Percentiles rank a stretch among this genome's conserved stretches.
Conservation (phyloP, 495 filamentous ascomycete species). For the Paragyromitra xinjiangensis region DNA sequence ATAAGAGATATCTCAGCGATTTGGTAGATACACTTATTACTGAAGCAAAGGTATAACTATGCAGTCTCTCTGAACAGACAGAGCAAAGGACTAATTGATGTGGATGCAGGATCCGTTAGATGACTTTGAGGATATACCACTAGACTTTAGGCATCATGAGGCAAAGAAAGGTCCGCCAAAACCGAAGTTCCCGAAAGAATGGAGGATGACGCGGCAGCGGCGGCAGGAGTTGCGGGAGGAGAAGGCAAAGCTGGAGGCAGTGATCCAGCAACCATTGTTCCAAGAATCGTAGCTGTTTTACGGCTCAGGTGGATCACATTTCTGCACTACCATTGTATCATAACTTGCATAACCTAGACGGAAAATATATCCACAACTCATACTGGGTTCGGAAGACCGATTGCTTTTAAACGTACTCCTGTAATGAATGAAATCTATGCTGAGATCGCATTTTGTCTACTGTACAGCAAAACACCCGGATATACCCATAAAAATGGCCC, state of each 20-base stretch:
- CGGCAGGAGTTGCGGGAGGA: constrained; percentile 69
- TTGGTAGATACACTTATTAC: constrained; percentile 74
- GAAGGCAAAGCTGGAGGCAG: constrained; percentile 60
- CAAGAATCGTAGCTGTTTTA: constrained; percentile 3
- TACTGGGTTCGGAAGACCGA: not conserved
- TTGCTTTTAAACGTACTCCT: not conserved
- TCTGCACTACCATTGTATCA: constrained; percentile 29
- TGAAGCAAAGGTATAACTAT: constrained; percentile 71
- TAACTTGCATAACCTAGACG: constrained; percentile 32
- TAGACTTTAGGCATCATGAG: constrained; percentile 88
- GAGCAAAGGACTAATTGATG: constrained; percentile 2
- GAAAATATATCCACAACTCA: constrained; percentile 6
- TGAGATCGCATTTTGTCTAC: constrained; percentile 31
- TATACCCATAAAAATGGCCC: constrained; percentile 20
- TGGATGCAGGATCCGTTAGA: constrained; percentile 71
- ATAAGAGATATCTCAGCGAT: constrained; percentile 92
- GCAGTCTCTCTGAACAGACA: not conserved
- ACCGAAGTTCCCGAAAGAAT: constrained; percentile 78
- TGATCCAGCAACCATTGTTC: constrained; percentile 24
- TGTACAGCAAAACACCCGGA: constrained; percentile 34
- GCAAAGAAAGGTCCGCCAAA: constrained; percentile 65
- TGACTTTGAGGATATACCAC: constrained; percentile 84
- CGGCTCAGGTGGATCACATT: constrained; percentile 5
- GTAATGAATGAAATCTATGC: constrained; percentile 18
- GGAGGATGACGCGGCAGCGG: constrained; percentile 78